Evolutionary conservation across 192 early-diverging fungal species (phyloP), one percentile per base, ranked within the genome.

Genomic region (Podila clonocystis): DNA sequence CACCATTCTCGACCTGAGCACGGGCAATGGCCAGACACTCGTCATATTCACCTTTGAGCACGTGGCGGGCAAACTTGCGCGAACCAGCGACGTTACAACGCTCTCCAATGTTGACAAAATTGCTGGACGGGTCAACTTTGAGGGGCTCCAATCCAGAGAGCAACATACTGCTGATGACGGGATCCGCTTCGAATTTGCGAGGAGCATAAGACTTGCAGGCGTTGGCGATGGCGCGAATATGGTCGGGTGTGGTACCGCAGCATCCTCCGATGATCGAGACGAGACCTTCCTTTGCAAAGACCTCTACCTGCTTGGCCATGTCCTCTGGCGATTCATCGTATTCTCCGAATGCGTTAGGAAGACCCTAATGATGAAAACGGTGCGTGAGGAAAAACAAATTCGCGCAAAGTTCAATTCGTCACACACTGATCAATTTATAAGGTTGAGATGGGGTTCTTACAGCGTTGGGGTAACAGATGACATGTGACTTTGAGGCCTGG

Each of bases 11-110:
- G 62, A 98, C 96, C 83, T 98, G 97, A 17, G 92, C 84, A 45
- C 95, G 92, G 30, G 94, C 97, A 87, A 97, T 98, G 17, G 93
- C 94, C 50, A 97, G 85, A 30, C 95, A 96, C 65, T 97, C 97
- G 82, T 98, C 97, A 73, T 94, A 98, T 76, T 94, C 91, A 31
- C 92, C 92, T 72, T 97, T 97, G 59, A 97, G 83, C 62, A 98
- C 90, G 72, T 97, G 96, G n/a, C 95, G 92, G 34, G 93, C 94
- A 86, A 98, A 98, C 70, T 97, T 93, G 58, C 94, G 90, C 19
- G 97, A 98, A 11, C 97, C 96, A 29, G 96, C 95, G 11, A 98
- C 96, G 86, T 98, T 98, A 85, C 97, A 98, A 57, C 97, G 93
- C 83, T 98, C 95, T 75, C 97, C 97, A 62, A 98, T 89, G 85